Evolutionary conservation across 371 early-diverging fungal genomes (phyloP), one percentile per base, ranked within the genome.

Genomic region (Lichtheimia ornata): DNA sequence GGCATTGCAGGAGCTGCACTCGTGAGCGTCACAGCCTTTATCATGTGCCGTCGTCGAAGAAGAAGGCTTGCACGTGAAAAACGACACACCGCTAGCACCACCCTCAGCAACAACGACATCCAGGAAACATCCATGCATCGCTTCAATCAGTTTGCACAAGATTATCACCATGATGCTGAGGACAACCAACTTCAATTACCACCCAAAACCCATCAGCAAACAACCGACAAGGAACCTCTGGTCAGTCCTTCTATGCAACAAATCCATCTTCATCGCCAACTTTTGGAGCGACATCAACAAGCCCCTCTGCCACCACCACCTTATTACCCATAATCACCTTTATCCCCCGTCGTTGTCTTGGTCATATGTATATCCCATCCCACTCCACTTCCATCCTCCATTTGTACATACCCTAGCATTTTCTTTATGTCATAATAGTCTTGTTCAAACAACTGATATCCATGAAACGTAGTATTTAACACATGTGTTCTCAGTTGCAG

Each of bases 1-100:
- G 76, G 76, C 27, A 61, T 72, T 11, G 50, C 67, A 6, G 71
- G 69, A 3, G 71, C 71, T 14, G 50, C 73, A 14, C 53, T 61
- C 15, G 71, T 73, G 7, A 64, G 67, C 24, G 30, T 73, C 30
- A 65, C 67, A 9, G 61, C 70, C 13, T 69, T 70, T 41, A 25
- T 73, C 27, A 41, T 65, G 15, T 76, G 64, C 42, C 68, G 66
- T 62, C 56, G 57, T 24, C 66, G 66, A 9, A 51, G 35, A 20
- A 49, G 52, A 24, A 14, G 51, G 5, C 40, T 20, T 25, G 50
- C 60, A 18, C 51, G 42, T 27, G 50, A 50, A 52, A 50, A 42
- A 35, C 40, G 42, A 18, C 40, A 59, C 2, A 42, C 52, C 0
- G 52, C 14, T 25, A 18, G 20, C 56, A 22, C 24, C 15, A 25